Percentiles rank a stretch among this genome's conserved stretches.
Conservation (phyloP, 495 filamentous ascomycete genomes). For the Trichoderma erinaceum region DNA sequence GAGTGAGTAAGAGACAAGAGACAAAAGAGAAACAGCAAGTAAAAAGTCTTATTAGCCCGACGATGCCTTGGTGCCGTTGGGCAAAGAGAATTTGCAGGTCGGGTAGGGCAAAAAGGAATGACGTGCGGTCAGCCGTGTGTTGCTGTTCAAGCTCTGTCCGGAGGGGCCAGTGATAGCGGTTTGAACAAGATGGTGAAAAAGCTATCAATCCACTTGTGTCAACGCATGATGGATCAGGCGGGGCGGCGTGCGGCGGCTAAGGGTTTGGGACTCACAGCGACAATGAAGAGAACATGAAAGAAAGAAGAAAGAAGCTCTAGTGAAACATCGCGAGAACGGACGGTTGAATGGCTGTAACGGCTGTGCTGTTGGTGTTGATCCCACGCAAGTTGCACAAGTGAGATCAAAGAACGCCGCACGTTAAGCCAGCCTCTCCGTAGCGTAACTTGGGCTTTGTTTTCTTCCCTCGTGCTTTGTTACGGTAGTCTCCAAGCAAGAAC, state of each 20-base stretch:
- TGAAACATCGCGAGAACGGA: neutral
- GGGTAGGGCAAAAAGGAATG: neutral
- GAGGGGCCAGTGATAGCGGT: neutral
- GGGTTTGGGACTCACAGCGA: conserved; percentile 6
- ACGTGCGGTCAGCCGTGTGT: neutral
- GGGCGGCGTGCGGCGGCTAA: neutral
- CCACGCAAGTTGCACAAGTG: too few species aligned
- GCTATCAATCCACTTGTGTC: conserved; percentile 1
- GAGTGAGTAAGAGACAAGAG: neutral
- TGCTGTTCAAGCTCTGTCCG: conserved; percentile 2
- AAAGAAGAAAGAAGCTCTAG: neutral
- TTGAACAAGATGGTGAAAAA: conserved; percentile 6
- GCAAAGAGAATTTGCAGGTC: neutral
- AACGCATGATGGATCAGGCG: neutral
- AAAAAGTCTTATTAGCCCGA: neutral
- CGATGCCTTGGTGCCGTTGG: conserved; percentile 3
- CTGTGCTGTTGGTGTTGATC: too few species aligned
- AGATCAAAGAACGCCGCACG: too few species aligned
- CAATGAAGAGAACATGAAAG: neutral
- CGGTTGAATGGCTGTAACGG: neutral
- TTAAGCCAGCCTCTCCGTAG: neutral
- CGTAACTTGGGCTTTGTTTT: neutral
- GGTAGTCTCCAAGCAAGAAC: neutral
- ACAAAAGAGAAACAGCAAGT: neutral
- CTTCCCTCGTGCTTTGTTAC: neutral